Evolutionary conservation across 2,329 filamentous ascomycete genomes (phyloP).

Genomic region (Colletotrichum plurivorum): DNA sequence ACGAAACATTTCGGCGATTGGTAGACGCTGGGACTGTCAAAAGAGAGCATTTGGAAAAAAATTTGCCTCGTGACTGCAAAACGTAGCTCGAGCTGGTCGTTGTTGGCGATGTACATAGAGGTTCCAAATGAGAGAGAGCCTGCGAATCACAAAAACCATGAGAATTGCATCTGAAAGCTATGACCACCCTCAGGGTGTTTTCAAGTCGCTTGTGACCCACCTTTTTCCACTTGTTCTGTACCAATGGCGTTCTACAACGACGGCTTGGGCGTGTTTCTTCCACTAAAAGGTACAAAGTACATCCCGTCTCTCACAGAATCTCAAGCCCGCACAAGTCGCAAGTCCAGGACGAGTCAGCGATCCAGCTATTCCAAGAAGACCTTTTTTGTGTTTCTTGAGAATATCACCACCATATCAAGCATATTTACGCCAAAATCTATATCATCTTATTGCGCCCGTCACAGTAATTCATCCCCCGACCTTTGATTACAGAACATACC

Average conservation of each 20-base stretch:
- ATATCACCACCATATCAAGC: not conserved
- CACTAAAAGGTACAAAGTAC: conserved; percentile 3
- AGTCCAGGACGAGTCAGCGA: conserved; percentile 27
- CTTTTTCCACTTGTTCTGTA: no score
- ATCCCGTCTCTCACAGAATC: not conserved
- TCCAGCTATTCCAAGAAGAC: not conserved
- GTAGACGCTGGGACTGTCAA: conserved; percentile 62
- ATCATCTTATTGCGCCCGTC: no score
- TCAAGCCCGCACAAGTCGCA: conserved; percentile 3
- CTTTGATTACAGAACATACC: accelerated
- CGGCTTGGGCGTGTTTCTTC: conserved; percentile 10
- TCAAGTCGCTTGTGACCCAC: no score
- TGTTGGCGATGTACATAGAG: not conserved
- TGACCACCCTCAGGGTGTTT: not conserved
- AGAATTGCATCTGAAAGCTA: conserved; percentile 26
- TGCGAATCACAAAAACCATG: conserved; percentile 1
- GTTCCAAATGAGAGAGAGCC: conserved; percentile 1
- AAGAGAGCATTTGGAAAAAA: conserved; percentile 59
- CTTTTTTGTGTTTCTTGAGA: not conserved
- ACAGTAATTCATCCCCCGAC: accelerated
- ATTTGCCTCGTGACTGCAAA: not conserved
- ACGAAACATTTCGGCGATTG: conserved; percentile 80
- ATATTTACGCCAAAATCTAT: not conserved
- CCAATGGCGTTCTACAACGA: not conserved
- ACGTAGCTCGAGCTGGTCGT: not conserved